Conservation (phyloP, 495 filamentous ascomycete genomes). For the Aspergillus biplanus region DNA sequence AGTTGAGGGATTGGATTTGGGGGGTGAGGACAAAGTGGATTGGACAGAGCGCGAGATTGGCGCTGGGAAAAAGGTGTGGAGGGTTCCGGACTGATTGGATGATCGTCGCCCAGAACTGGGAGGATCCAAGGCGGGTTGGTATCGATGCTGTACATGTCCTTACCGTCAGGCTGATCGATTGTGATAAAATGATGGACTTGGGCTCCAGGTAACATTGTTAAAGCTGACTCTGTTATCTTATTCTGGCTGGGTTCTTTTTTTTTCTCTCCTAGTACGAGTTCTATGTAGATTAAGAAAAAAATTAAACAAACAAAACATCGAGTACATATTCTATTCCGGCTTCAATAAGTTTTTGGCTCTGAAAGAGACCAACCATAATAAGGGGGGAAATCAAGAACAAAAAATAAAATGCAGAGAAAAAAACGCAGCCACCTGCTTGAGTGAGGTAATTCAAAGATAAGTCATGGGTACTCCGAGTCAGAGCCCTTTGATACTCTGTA, state of each 20-base stretch:
- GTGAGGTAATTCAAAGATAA: neutral
- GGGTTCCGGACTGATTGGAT: slow-evolving; percentile 21
- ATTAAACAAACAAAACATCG: neutral
- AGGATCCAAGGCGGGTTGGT: slow-evolving; percentile 22
- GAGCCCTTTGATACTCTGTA: too few species aligned
- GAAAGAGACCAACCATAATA: too few species aligned
- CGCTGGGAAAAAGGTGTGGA: slow-evolving; percentile 23
- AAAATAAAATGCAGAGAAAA: neutral
- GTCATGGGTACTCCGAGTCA: neutral
- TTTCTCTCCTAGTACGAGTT: neutral
- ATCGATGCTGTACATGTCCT: slow-evolving; percentile 19
- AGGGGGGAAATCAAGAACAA: neutral
- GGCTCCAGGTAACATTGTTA: too few species aligned
- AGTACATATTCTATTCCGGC: too few species aligned
- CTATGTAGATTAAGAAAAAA: neutral
- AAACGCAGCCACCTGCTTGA: neutral
- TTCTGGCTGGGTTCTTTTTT: neutral
- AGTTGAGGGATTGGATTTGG: slow-evolving; percentile 5
- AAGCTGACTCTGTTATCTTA: too few species aligned
- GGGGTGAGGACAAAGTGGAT: slow-evolving; percentile 10
- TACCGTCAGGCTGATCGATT: slow-evolving; percentile 21
- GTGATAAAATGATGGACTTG: too few species aligned
- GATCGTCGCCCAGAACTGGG: slow-evolving; percentile 30
- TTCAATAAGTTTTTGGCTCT: too few species aligned
- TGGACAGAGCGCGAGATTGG: slow-evolving; percentile 20